Conservation (phyloP, 2,329 filamentous ascomycete genomes). For the Hymenoscyphus albidus region DNA sequence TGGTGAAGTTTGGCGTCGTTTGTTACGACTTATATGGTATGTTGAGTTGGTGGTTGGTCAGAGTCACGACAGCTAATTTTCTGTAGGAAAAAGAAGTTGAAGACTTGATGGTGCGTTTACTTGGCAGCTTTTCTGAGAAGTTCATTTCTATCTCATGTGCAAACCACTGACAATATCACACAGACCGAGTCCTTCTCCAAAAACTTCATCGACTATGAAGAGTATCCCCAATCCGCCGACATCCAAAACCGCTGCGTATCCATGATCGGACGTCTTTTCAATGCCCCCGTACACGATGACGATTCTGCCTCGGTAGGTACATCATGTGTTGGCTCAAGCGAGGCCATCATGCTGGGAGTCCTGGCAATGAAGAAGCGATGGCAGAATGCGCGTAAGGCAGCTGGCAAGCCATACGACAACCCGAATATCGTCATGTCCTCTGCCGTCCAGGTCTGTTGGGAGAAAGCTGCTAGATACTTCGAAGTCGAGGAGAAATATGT, state of each 20-base stretch:
- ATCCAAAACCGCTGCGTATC: constrained; percentile 90
- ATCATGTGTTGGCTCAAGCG: constrained; percentile 83
- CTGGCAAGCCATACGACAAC: constrained; percentile 72
- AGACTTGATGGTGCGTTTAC: constrained; percentile 69
- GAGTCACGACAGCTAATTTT: constrained; percentile 5
- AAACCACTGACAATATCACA: not conserved
- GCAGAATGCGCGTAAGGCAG: constrained; percentile 80
- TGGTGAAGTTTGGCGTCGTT: constrained; percentile 74
- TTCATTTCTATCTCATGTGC: not conserved
- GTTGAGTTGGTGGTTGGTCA: constrained; percentile 17
- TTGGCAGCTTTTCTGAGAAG: not conserved
- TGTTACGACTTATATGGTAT: constrained; percentile 92
- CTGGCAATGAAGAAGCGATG: constrained; percentile 95
- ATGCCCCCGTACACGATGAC: constrained; percentile 60
- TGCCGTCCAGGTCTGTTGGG: constrained; percentile 96
- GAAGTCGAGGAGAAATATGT: constrained; percentile 87
- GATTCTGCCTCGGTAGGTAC: constrained; percentile 73
- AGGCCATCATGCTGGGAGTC: constrained; percentile 78
- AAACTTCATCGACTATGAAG: constrained; percentile 91
- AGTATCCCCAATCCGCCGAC: constrained; percentile 75
- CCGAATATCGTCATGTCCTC: constrained; percentile 96
- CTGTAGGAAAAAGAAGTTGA: constrained; percentile 87
- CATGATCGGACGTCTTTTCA: constrained; percentile 87
- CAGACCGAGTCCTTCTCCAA: constrained; percentile 78
- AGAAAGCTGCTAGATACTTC: constrained; percentile 86